These are phyloP conservation scores for Lentinus brumalis DNA, from an alignment of 768 basidiomycete genomes.

Conservation along the genomic window DNA sequence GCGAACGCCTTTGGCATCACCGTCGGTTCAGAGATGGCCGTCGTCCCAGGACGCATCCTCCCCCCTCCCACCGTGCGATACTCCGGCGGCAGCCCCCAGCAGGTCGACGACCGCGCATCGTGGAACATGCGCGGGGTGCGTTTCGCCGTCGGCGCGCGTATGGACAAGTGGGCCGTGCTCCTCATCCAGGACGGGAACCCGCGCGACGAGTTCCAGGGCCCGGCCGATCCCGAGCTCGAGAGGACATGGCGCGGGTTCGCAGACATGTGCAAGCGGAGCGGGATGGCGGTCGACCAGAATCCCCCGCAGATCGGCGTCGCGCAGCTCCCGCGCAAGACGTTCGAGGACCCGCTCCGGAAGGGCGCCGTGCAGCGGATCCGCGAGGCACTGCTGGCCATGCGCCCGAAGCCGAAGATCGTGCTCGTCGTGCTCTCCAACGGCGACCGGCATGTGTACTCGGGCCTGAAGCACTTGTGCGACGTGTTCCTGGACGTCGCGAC, in stretches of 20 bases:
- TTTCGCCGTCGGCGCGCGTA: conserved; percentile 57
- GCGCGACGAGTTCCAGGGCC: conserved; percentile 60
- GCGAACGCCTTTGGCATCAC: conserved; percentile 47
- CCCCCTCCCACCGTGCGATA: conserved; percentile 47
- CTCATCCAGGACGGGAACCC: conserved; percentile 59
- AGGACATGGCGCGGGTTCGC: conserved; percentile 53
- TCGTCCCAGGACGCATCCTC: conserved; percentile 56
- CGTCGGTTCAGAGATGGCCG: conserved; percentile 52
- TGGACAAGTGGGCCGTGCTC: conserved; percentile 70
- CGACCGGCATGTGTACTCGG: conserved; percentile 52
- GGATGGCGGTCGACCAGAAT: conserved; percentile 52
- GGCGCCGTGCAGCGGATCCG: conserved; percentile 51
- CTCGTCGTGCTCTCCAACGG: conserved; percentile 49
- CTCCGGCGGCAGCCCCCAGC: conserved; percentile 27
- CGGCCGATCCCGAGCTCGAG: conserved; percentile 55
- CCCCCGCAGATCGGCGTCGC: conserved; percentile 44
- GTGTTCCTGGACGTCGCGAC: conserved; percentile 53
- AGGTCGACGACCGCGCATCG: conserved; percentile 48
- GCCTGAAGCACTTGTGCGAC: conserved; percentile 55
- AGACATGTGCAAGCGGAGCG: conserved; percentile 62
- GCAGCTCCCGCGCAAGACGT: conserved; percentile 51
- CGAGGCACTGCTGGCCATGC: conserved; percentile 37
- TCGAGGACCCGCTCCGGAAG: conserved; percentile 55
- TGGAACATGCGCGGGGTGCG: conserved; percentile 61
- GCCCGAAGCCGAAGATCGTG: conserved; percentile 45